Base-by-base conservation (phyloP, 2,329 filamentous ascomycete genomes). In the Lecanicillium sp. region DNA sequence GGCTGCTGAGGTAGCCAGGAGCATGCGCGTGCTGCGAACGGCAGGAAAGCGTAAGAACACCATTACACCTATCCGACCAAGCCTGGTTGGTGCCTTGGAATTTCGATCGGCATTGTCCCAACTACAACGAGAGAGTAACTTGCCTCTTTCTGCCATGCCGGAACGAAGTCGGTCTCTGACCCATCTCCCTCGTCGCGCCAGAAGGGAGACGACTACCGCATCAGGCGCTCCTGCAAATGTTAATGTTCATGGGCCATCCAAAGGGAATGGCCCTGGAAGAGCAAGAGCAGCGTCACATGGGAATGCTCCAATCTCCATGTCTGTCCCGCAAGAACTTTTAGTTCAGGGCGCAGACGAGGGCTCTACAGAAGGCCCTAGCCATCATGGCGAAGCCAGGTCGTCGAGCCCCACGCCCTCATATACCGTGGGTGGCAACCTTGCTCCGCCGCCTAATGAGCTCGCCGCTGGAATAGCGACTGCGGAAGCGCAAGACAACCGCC, bases 101-200 rank as follows among this genome's bases (percentile, higher is more conserved):
- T 98, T 98, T 51, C 77, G 89, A 50, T 90, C 90, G 3, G 83
- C 95, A 3, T 67, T 98, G 33, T 83, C 85, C n/a, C 88, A 88
- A 3, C 64, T 98, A 41, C 81, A 94, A 51, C 84, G 80, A 47
- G 85, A 87, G 40, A 78, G 85, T 52, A 92, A 86, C 46, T 75
- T 85, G 18, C 78, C 80, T 49, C 73, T 83, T 14, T 75, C 79
- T 31, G 75, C 80, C 3, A 79, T 94, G 44, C 72, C 79, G 46
- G 62, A 78, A 17, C 74, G 83, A 43, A 77, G 81, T 50, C 59
- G 63, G 29, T 67, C 65, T 0, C 56, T 60, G 9, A 45, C 55
- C 31, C 51, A 59, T 17, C 25, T 58, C 13, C 44, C 43, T 18
- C 41, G 44, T 4, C 44, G 48, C 16, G 43, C 38, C 5, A 49